Evolutionary conservation across 768 basidiomycete species (phyloP), one percentile per base, ranked within the genome.

Genomic region (Tylopilus rubrobrunneus): DNA sequence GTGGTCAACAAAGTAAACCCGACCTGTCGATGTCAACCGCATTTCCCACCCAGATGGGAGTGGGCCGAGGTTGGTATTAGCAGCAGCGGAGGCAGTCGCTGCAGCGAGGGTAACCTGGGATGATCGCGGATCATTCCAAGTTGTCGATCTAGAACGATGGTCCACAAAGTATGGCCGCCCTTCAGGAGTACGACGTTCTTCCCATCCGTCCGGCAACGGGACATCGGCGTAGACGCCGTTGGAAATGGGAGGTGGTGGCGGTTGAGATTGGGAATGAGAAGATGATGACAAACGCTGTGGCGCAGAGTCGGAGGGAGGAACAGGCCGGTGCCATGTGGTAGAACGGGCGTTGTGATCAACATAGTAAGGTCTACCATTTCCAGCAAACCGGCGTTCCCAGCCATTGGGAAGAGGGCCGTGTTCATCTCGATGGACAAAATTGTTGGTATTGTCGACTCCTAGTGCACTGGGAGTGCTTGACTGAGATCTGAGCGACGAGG

Each of bases 41-140:
- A 95, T 95, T 73, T 96, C 93, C 92, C 92, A 96, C 55, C 92
- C 93, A 43, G 86, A 88, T 6, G 93, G 93, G 36, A 96, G 76
- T 7, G 89, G 84, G 0, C 93, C 92, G 17, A 92, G 81, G 58
- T 86, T 76, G 57, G 84, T 70, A 52, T 75, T 81, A 60, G 82
- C 69, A 51, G 77, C 62, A 67, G 74, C 55, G 64, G 74, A 59
- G 62, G 74, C 53, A 61, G 66, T 72, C 51, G 75, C 76, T 25
- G 81, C 66, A 15, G 75, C 60, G 62, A 81, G 62, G 55, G 80
- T 73, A 60, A 80, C 63, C 56, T 82, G 64, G 59, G 79, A 61
- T 61, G 74, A 75, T 45, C 92, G 82, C 4, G 93, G 92, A 69
- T 96, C 92, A 21, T 83, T 85, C 92, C 92, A 96, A 28, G 92